Evolutionary conservation across 441 rosid species (phyloP), one percentile per base, ranked within the genome.

Genomic region (Lepidium campestre): DNA sequence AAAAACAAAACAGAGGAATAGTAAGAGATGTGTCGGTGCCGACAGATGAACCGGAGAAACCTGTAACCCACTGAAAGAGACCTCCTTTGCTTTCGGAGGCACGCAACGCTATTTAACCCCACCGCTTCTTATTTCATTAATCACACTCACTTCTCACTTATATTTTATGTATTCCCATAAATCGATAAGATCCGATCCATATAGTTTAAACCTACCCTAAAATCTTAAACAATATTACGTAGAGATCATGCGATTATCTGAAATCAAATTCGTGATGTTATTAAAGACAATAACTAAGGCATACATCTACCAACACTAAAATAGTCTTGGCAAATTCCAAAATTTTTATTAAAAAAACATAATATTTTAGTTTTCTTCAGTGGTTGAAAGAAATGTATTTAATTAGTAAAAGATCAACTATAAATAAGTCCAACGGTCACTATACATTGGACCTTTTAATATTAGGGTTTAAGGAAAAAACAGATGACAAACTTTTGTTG

Each of bases 1-100:
- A 18, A 36, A 55, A 47, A 63, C 68, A 36, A 48, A 63, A 49
- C 5, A 53, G 8, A 35, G 11, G 57, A 62, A 56, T 40, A 71
- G 70, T 29, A 25, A 57, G 70, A 64, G 65, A 40, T 36, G 71
- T 49, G 75, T 72, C 75, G 75, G 75, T 72, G 71, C 75, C 71
- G 75, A 72, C 75, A 64, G 23, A 37, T 64, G 60, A 71, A 58
- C 65, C 61, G 71, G 59, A 65, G 45, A 44, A 65, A 41, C 54
- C 53, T 64, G 66, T 64, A 52, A 64, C 54, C 54, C 75, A 57
- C 53, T 71, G 75, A 71, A 32, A 57, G 19, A 64, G 70, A 71
- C 65, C 65, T 22, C 65, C 65, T 64, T 71, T 34, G 65, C 75
- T 64, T 57, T 49, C 75, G 47, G 64, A 71, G 65, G 45, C 47